Evolutionary conservation across 345 rosid genomes (phyloP), one percentile per base, ranked within the genome.

Genomic region (Boechera stricta): DNA sequence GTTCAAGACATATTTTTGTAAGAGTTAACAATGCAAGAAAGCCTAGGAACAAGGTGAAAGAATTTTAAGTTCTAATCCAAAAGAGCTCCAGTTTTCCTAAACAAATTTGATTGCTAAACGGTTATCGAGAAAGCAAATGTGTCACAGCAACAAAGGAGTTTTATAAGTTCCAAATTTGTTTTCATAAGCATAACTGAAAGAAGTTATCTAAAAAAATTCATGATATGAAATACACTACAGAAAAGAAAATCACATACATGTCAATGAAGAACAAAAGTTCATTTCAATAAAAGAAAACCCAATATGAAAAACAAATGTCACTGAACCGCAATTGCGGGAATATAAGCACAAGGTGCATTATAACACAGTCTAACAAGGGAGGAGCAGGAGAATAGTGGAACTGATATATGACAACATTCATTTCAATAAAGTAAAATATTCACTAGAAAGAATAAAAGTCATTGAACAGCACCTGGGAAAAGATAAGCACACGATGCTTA

Each of bases 401-500:
- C 31, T 58, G 59, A 58, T 31, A 65, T 16, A 59, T 65, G 56
- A 65, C 11, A 29, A 55, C 24, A 60, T 36, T 58, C 52, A 67
- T 62, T 42, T 35, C 21, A 32, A 51, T n/a, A 32, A 11, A 32
- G n/a, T 64, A 31, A 35, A 71, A 56, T 26, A 58, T 5, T 26
- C 38, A 54, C 61, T 39, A 49, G 45, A 24, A 54, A 73, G 53
- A 73, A 16, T 28, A 52, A 44, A 73, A 61, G 45, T 39, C 75
- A 68, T 0, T 55, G 67, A 73, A 68, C 53, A 66, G 10, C 82
- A 94, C 99, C 99, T 96, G 99, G 5, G 99, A 96, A 79, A 96
- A 96, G 68, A 96, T 91, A 77, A 96, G 84, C 73, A 96, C 97
- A 41, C 99, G 98, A 78, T 96, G 99, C 77, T 96, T 96, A 64